Base-by-base conservation (phyloP, 1,139 yeast genomes). In the Candida tropicalis region DNA sequence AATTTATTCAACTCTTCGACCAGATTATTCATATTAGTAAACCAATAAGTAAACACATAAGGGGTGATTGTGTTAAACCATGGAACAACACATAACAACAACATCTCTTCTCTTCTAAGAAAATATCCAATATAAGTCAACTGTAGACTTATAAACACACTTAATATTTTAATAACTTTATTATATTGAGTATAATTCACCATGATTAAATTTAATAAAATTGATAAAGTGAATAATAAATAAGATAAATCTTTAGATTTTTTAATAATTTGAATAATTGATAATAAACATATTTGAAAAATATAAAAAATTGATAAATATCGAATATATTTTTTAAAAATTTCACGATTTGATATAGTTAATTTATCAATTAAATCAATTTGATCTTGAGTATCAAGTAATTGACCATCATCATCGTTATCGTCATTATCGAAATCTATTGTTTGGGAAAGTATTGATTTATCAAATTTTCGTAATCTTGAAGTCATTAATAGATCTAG, bases 391-490 rank as follows among this genome's bases (percentile, higher is more conserved):
- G 18, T 34, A 23, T 34, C 37, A 23, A 34, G 17, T 25, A 23
- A 31, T 17, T 27, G 16, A 12, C 5, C 13, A 10, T 27, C 29
- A 12, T 8, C 22, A 10, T 10, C 15, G 33, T 15, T 16, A 7
- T 29, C 11, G 10, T n/a, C 15, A n/a, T 18, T 5, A 11, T 16
- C 12, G 12, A 16, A 24, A 3, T 24, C 20, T 5, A 29, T 34
- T 11, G 37, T 15, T 15, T 34, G 28, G 7, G 22, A 20, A 9
- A 34, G 27, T 34, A 34, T 9, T 15, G 37, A 34, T 24, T 23
- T 34, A 13, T 34, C 37, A 34, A 34, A 34, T 13, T 34, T 34
- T n/a, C 37, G 37, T 34, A 34, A 9, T 34, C 37, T 34, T 24
- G 37, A 34, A 15, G 37, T 15, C 35, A 31, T 31, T 3, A 20